Evolutionary conservation across 768 basidiomycete species (phyloP), one percentile per base, ranked within the genome.

Genomic region (Leucocoprinus birnbaumii): DNA sequence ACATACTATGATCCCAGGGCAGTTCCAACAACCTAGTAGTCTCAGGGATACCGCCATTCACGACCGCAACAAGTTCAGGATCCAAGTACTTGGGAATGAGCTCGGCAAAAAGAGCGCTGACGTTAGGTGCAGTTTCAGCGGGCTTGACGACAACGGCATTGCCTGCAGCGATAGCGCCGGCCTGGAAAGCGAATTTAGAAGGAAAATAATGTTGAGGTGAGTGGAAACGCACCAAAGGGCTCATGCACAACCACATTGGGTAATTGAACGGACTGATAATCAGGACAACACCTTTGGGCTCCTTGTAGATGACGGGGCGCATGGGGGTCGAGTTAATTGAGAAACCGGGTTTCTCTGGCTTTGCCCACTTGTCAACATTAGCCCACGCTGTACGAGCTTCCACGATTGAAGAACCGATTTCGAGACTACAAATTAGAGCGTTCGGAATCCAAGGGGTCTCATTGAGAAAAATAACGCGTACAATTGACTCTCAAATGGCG

Each of bases 61-160:
- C 80, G 26, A 94, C 75, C 11, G 80, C 73, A n/a, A 83, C 75
- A 3, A 88, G 65, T 27, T 83, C 78, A 0, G 72, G 66, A 66
- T 94, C 93, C 56, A 95, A 61, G 62, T 95, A 94, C 63, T 88
- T 83, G 2, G 84, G 83, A 5, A 91, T 38, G 6, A 93, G 78
- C 61, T 90, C 85, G 0, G 84, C 77, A 14, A 91, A 63, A 10
- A 93, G 75, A 9, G 76, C 61, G 41, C 80, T 81, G 3, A 74
- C 71, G 1, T 79, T 76, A 0, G 86, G 81, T 0, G 80, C 71
- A 2, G 81, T 69, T 63, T 94, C 93, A 1, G 92, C 87, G 0
- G 89, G 89, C 66, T 94, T 94, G 49, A 93, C 44, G 3, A 87
- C 69, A 2, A 80, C 82, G 0, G 87, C 74, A 61, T 85, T 86